Base-by-base conservation (phyloP, 2,329 filamentous ascomycete species). In the Colletotrichum scovillei region DNA sequence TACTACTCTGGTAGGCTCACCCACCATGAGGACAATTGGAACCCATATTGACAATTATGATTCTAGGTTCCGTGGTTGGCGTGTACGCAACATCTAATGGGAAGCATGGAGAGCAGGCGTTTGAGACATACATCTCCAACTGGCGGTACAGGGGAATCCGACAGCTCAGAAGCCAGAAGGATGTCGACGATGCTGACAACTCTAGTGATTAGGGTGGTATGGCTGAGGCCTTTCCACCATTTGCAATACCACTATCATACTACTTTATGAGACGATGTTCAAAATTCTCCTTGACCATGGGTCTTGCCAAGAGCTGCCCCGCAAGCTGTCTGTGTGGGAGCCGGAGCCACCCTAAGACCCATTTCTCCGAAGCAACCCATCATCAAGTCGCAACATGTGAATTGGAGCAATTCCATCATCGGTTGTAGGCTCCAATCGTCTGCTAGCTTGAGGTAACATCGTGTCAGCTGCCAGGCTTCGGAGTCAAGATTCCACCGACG, bases 41-140 rank as follows among this genome's bases (percentile, higher is more conserved):
- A 0, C 4, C 4, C 4, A 5, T 16, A 4, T n/a, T 19, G 1
- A 16, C 57, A 63, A 58, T 56, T 52, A 4, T 8, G 3, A 16
- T 3, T 22, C 1, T 26, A 76, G 69, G 73, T 57, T 46, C 68
- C 4, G 63, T 60, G 3, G 24, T 73, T 0, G 73, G 74, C 0
- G 73, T 76, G 0, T 73, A 73, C 32, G 67, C 66, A 0, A 75
- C 73, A 2, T 73, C 74, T 5, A 76, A 75, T 7, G 69, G 69
- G 0, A 75, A 76, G 32, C 73, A 75, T 24, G 69, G 73, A 9
- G 69, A 76, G 60, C 72, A 74, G n/a, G 72, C 72, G 4, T 74
- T 74, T 3, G 72, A 74, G 42, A 72, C 72, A 6, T 67, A 72
- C n/a, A 67, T 74, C 24, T 74, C 67, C 4, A 71, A 74, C 28